phyloP scores from a whole-genome alignment of 768 basidiomycete species.

The Pleurotus ostreatus region DNA sequence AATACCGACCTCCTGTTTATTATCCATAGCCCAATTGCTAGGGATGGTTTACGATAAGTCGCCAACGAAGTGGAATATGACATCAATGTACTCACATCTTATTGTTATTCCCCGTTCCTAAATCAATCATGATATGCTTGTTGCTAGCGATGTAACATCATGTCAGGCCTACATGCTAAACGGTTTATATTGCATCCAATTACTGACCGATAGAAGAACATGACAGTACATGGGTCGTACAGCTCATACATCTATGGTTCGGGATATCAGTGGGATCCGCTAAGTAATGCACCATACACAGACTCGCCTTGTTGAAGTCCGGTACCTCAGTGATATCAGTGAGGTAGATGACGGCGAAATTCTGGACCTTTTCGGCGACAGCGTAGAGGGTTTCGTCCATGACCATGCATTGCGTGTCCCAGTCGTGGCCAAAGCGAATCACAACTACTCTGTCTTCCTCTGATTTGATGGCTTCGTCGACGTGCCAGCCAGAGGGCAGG shows the following conservation, averaged over 20 bases:
- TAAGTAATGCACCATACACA: not conserved
- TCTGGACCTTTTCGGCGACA: constrained; percentile 95
- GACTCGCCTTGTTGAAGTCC: constrained; percentile 92
- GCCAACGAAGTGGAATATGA: not conserved
- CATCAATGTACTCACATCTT: constrained; percentile 71
- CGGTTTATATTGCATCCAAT: not conserved
- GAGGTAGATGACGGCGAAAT: constrained; percentile 96
- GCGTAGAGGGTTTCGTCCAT: constrained; percentile 97
- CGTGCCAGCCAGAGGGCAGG: constrained; percentile 93
- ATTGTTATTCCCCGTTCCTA: constrained; percentile 99
- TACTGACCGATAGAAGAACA: constrained; percentile 95
- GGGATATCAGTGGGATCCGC: not conserved
- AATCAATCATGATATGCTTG: constrained; percentile 99
- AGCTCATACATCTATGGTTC: constrained; percentile 89
- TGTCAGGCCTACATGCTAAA: not conserved
- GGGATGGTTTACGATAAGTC: not conserved
- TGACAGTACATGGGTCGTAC: constrained; percentile 95
- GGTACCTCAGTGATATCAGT: constrained; percentile 96
- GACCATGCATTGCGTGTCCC: constrained; percentile 93
- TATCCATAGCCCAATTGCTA: constrained; percentile 99
- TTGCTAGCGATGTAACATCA: constrained; percentile 48
- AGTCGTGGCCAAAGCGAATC: constrained; percentile 92
- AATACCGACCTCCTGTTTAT: constrained; percentile 85
- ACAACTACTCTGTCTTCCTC: constrained; percentile 96
- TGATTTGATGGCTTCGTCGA: constrained; percentile 97